Percentiles rank a stretch among this genome's conserved stretches.
Evolutionary conservation across 129 eudicot species (phyloP).

Genomic region (Cynara cardunculus): DNA sequence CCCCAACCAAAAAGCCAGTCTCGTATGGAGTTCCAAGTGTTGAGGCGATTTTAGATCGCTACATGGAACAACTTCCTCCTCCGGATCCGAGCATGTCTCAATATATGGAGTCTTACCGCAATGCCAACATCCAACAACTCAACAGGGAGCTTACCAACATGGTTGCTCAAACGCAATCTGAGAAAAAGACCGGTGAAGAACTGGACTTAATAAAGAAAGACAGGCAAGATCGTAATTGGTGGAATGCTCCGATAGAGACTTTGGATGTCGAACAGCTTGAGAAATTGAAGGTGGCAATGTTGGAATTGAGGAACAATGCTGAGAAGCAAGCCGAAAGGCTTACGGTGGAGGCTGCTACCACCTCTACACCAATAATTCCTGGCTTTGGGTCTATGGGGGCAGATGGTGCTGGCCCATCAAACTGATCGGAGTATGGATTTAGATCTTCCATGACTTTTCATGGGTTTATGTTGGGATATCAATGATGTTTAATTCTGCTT

Average conservation of each 20-base stretch:
- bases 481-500: not conserved
- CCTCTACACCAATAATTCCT: too few species aligned
- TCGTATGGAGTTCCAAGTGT: not conserved
- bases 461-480: constrained; percentile 19
- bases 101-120: constrained; percentile 25
- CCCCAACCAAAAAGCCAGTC: not conserved
- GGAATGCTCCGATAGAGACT: constrained; percentile 37
- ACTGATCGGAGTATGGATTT: not conserved
- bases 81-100: constrained; percentile 10
- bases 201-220: constrained; percentile 20
- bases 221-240: constrained; percentile 28
- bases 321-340: constrained; percentile 1
- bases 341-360: constrained; percentile 7
- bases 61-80: constrained; percentile 12
- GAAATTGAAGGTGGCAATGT: constrained; percentile 27
- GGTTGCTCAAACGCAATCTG: constrained; percentile 26
- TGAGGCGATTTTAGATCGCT: constrained; percentile 19
- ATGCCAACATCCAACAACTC: constrained; percentile 28
- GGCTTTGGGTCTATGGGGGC: too few species aligned
- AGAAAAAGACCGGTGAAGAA: constrained; percentile 33
- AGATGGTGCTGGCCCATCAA: not conserved
- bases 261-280: constrained; percentile 30
- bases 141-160: constrained; percentile 30
- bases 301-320: constrained; percentile 31
- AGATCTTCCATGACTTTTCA: constrained; percentile 27